A percentile compares a stretch with the other conserved stretches of the same genome.
phyloP scores from a whole-genome alignment of 495 filamentous ascomycete genomes.

The Achaetomiella virescens region DNA sequence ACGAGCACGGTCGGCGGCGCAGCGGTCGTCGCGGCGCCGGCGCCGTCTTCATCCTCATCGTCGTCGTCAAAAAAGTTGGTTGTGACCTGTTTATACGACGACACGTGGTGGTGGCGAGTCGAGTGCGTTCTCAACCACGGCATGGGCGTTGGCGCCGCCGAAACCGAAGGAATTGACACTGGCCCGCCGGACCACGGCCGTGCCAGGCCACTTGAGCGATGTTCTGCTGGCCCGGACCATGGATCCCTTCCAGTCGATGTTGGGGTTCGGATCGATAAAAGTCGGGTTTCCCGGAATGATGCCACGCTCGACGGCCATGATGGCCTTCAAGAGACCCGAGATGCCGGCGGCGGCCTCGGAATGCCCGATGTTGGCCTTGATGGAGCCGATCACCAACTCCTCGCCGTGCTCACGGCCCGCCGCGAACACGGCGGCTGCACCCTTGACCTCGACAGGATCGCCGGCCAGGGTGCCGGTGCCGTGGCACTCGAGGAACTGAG shows the following conservation, averaged over 20 bases:
- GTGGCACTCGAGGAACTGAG: not conserved
- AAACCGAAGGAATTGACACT: slow-evolving; percentile 52
- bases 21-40: not conserved
- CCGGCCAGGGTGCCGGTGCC: not conserved
- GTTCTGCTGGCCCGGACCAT: not conserved
- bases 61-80: no score
- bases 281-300: slow-evolving; percentile 29
- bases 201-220: slow-evolving; percentile 13
- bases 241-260: slow-evolving; percentile 21
- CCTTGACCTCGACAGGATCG: not conserved
- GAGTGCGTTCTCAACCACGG: slow-evolving; percentile 34
- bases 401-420: not conserved
- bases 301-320: slow-evolving; percentile 29
- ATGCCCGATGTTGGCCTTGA: slow-evolving; percentile 42
- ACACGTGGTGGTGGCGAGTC: not conserved
- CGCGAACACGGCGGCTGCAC: not conserved
- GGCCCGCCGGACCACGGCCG: slow-evolving; percentile 22
- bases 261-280: slow-evolving; percentile 39
- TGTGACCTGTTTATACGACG: no score
- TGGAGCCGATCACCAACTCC: not conserved
- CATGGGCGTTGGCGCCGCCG: slow-evolving; percentile 51
- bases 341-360: slow-evolving; percentile 32
- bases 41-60: not conserved
- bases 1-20: not conserved
- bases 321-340: slow-evolving; percentile 31